Evolutionary conservation across 768 basidiomycete genomes (phyloP), one percentile per base, ranked within the genome.

Genomic region (Amanita rubescens): DNA sequence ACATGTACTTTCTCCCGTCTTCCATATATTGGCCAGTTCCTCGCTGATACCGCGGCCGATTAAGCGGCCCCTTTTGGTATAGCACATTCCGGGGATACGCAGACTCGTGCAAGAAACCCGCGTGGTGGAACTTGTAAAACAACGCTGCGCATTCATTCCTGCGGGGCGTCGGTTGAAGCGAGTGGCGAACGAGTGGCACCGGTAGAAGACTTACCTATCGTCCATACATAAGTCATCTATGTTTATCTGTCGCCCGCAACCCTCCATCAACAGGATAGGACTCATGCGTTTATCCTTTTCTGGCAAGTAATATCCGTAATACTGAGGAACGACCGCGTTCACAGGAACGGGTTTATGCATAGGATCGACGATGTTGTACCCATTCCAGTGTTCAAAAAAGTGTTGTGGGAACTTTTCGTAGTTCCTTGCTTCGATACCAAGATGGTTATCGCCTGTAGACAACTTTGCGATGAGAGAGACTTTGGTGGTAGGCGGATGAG

Each of bases 241-340:
- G 0, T 62, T 48, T 3, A 75, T 60, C 9, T 65, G 62, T 3
- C 4, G 46, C 2, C 75, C 75, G 50, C 76, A 77, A 41, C 73
- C 58, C 59, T 78, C 75, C 0, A 77, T 44, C 11, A 78, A 65
- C 19, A 78, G 53, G 37, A 77, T 71, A 0, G 75, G 71, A 54
- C 75, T 75, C 32, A 67, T 59, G 56, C 69, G 69, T 38, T 51
- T n/a, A n/a, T 14, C 33, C 10, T 42, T 55, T 7, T 58, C 37
- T 9, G 6, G 8, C 49, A 7, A 60, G 57, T 84, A 85, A 63
- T 79, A 81, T 1, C 85, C 83, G 58, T 80, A 85, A 63, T 76
- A 85, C 61, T 83, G 81, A 0, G 84, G 83, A 3, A 80, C 77
- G 44, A 84, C 44, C 0, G 84, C 72, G 6, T 70, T 67, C 3